Base-by-base conservation (phyloP, 495 filamentous ascomycete species). In the Podospora sp. region DNA sequence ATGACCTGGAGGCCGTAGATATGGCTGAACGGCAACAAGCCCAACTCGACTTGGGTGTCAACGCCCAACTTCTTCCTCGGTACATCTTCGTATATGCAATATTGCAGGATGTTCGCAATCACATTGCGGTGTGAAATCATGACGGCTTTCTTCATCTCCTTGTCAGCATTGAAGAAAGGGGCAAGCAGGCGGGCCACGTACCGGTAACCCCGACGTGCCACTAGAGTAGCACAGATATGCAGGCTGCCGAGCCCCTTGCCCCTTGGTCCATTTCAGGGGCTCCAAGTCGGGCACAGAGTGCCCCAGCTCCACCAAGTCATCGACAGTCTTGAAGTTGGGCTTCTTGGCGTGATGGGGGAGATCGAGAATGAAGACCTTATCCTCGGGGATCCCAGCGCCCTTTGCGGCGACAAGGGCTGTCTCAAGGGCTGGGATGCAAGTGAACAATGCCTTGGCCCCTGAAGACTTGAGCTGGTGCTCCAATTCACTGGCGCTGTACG, bases 111-210 rank as follows among this genome's bases (percentile, higher is more conserved):
- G 71, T 96, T 97, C 29, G 92, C 87, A 60, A 97, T 97, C 20
- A 96, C 90, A 73, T 97, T 97, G 18, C 82, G 78, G 77, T 97
- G 93, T 16, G 92, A 90, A 68, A 97, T 92, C 92, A 93, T 96
- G 46, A 96, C 93, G 26, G 92, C 93, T 92, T 97, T 97, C 89
- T 94, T 62, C 72, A 56, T 88, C 81, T 12, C 26, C 11, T 40
- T 65, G 53, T 71, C 49, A 73, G 71, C 21, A 29, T 18, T 9
- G 24, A 24, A 3, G 4, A n/a, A 50, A 35, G 18, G n/a, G 9
- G 18, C 20, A 8, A 18, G 8, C 25, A 8, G 16, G 14, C 24
- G 58, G 22, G 14, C 11, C 57, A 80, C 85, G 73, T 81, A 92
- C 90, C 40, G 93, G 93, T 56, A 96, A 76, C 9, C 93, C 93